Percentiles rank a stretch among this genome's conserved stretches.
Conservation (phyloP, 495 filamentous ascomycete genomes). For the Tuber calosporum region DNA sequence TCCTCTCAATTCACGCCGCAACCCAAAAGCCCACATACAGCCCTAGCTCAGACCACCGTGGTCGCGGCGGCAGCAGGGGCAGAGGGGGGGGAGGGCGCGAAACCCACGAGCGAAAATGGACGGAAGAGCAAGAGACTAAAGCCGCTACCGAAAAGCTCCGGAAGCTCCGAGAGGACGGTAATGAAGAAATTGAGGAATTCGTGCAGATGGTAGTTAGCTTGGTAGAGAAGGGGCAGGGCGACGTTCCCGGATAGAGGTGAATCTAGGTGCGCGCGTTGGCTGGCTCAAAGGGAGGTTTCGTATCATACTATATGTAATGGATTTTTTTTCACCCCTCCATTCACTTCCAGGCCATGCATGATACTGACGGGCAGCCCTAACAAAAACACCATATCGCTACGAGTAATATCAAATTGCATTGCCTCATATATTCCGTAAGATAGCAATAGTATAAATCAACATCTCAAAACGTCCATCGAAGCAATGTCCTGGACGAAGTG, state of each 20-base stretch:
- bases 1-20: constrained; percentile 27
- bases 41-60: constrained; percentile 5
- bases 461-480: background rate
- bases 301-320: background rate
- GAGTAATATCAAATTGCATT: background rate
- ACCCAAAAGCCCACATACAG: constrained; percentile 17
- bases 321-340: background rate
- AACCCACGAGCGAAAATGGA: constrained; percentile 24
- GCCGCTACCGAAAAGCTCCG: constrained; percentile 26
- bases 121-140: constrained; percentile 25
- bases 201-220: constrained; percentile 27
- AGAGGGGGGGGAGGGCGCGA: constrained; percentile 23
- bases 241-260: background rate
- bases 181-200: constrained; percentile 37
- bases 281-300: background rate
- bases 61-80: constrained; percentile 15
- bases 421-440: background rate
- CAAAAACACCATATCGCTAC: background rate
- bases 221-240: constrained; percentile 13
- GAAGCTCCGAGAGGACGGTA: constrained; percentile 24
- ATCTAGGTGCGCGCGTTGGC: background rate
- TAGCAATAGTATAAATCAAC: background rate
- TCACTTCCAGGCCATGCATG: background rate
- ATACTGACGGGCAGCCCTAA: background rate
- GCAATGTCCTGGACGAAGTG: too few species aligned